A percentile compares a stretch with the other conserved stretches of the same genome.
Conservation (phyloP, 2,329 filamentous ascomycete genomes). For the Mycosphaerella sp. region DNA sequence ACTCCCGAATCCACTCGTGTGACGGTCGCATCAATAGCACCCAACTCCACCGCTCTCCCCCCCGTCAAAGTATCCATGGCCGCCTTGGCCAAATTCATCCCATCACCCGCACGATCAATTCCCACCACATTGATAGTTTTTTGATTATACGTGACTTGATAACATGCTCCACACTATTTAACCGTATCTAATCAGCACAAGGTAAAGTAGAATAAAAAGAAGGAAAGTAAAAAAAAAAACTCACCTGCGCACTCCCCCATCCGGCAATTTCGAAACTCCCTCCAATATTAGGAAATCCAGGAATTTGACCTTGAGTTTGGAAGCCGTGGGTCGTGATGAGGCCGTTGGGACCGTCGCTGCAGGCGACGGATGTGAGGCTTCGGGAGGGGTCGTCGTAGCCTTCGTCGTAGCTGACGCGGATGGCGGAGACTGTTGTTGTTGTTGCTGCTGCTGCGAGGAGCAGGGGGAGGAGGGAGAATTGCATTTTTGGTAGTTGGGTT, state of each 20-base stretch:
- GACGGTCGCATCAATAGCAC: slow-evolving; percentile 39
- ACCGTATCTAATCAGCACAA: too few species aligned
- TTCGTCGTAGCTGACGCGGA: slow-evolving; percentile 38
- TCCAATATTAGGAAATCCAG: slow-evolving; percentile 45
- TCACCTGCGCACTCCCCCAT: slow-evolving; percentile 30
- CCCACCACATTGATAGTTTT: slow-evolving; percentile 45
- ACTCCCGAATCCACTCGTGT: slow-evolving; percentile 35
- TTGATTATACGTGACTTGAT: slow-evolving; percentile 44
- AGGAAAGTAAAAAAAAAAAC: background rate
- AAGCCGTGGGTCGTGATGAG: slow-evolving; percentile 52
- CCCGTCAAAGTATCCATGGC: slow-evolving; percentile 48
- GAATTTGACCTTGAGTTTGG: slow-evolving; percentile 39
- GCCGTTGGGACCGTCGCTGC: slow-evolving; percentile 63
- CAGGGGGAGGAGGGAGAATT: too few species aligned
- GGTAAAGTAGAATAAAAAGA: too few species aligned
- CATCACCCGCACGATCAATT: slow-evolving; percentile 42
- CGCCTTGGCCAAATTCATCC: slow-evolving; percentile 45
- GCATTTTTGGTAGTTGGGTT: too few species aligned
- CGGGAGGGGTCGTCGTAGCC: slow-evolving; percentile 59
- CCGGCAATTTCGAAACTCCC: slow-evolving; percentile 43
- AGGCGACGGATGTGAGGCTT: slow-evolving; percentile 53
- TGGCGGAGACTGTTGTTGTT: too few species aligned
- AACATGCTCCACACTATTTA: slow-evolving; percentile 49
- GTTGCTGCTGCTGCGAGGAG: too few species aligned
- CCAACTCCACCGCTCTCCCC: slow-evolving; percentile 35